These are phyloP conservation scores for Alternaria longipes DNA, from an alignment of 2,329 filamentous ascomycete genomes.

Conservation along the genomic window DNA sequence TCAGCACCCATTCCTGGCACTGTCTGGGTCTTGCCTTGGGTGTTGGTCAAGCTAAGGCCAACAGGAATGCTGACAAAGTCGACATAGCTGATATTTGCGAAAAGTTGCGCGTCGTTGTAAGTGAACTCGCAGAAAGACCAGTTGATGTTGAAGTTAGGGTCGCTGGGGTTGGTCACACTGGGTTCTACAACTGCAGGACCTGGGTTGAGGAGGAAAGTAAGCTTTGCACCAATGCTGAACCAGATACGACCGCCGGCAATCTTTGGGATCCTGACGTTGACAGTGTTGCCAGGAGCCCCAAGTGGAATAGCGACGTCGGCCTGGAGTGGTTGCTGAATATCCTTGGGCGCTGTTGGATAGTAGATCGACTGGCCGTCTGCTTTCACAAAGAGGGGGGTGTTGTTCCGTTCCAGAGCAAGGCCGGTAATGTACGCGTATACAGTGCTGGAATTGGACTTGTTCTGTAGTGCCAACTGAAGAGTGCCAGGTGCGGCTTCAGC, in stretches of 20 bases:
- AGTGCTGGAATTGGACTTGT: constrained; percentile 68
- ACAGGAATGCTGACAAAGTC: constrained; percentile 71
- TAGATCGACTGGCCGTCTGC: constrained; percentile 73
- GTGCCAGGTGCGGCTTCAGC: constrained; percentile 49
- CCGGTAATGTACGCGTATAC: constrained; percentile 79
- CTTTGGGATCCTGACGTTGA: constrained; percentile 71
- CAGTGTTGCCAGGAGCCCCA: constrained; percentile 67
- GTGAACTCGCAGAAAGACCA: constrained; percentile 62
- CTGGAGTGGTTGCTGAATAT: constrained; percentile 61
- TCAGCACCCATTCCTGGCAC: constrained; percentile 67
- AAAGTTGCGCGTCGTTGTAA: constrained; percentile 57
- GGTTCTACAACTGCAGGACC: constrained; percentile 79
- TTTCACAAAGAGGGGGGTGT: constrained; percentile 68
- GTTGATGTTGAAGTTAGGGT: constrained; percentile 56
- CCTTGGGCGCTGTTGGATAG: constrained; percentile 68
- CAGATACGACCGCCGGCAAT: constrained; percentile 77
- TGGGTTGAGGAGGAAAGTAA: constrained; percentile 76
- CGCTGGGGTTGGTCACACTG: constrained; percentile 70
- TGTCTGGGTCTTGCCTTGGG: constrained; percentile 51
- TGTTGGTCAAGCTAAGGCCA: constrained; percentile 56
- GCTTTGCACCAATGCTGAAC: constrained; percentile 68
- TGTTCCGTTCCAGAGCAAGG: constrained; percentile 66
- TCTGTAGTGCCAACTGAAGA: constrained; percentile 70
- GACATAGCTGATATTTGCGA: constrained; percentile 72
- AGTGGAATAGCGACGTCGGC: constrained; percentile 71